Conservation (phyloP, 441 rosid genomes). For the Croton laevigatus region DNA sequence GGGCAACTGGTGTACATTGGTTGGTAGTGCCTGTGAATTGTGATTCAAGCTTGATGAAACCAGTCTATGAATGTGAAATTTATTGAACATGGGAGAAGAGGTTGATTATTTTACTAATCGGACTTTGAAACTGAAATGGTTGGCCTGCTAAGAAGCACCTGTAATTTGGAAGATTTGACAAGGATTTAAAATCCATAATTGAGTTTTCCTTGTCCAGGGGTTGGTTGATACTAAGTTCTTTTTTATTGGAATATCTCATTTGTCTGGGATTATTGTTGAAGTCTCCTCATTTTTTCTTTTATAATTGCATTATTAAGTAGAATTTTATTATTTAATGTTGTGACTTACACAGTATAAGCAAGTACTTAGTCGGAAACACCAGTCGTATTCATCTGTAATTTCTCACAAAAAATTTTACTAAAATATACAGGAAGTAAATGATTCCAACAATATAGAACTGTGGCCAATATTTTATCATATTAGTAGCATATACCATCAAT, state of each 20-base stretch:
- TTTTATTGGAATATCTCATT: background rate
- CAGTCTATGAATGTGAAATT: background rate
- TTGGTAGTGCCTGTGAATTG: slow-evolving; percentile 7
- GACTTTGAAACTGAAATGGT: background rate
- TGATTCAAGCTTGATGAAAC: background rate
- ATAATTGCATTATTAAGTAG: background rate
- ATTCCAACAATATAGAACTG: too few species aligned
- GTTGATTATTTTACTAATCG: slow-evolving; percentile 2
- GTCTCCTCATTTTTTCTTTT: background rate
- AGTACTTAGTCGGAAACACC: slow-evolving; percentile 91
- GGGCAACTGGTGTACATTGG: slow-evolving; percentile 1
- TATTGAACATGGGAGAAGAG: background rate
- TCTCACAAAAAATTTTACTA: too few species aligned
- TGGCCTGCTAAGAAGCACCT: background rate
- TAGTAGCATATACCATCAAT: too few species aligned
- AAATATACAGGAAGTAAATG: too few species aligned
- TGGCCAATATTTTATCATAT: too few species aligned
- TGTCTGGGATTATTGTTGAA: background rate
- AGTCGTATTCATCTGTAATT: too few species aligned
- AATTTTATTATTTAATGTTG: background rate
- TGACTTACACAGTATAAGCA: background rate
- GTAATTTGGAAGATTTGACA: background rate
- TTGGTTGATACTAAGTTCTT: background rate
- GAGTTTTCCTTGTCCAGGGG: background rate
- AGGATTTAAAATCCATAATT: background rate